Percentiles rank a stretch among this genome's conserved stretches.
phyloP scores from a whole-genome alignment of 768 basidiomycete genomes.

The Amanita pallidorosea region DNA sequence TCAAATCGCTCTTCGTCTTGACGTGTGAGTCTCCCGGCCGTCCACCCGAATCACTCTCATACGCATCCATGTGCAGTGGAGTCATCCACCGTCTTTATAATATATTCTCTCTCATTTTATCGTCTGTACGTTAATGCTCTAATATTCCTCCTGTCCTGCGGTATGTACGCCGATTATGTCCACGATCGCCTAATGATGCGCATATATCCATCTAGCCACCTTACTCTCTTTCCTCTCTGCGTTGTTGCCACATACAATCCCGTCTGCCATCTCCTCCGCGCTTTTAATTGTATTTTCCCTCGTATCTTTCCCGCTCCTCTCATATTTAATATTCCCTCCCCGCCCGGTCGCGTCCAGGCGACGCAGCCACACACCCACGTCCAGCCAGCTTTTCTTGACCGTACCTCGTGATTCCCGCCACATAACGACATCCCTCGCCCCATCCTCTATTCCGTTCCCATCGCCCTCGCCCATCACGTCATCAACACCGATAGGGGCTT shows the following conservation, averaged over 20 bases:
- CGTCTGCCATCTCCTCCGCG: no score
- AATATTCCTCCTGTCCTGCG: conserved; percentile 14
- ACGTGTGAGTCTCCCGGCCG: conserved; percentile 7
- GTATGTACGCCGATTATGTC: conserved; percentile 9
- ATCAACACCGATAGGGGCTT: not conserved
- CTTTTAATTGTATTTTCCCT: no score
- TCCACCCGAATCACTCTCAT: not conserved
- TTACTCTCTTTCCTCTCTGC: conserved; percentile 11
- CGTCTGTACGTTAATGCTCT: conserved; percentile 11
- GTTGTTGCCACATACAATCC: conserved; percentile 4
- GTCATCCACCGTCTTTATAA: conserved; percentile 12
- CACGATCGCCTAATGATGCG: conserved; percentile 8
- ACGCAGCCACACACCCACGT: no score
- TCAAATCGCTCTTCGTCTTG: conserved; percentile 14
- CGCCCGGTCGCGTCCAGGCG: no score
- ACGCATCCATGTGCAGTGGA: conserved; percentile 7
- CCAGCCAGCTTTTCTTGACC: not conserved
- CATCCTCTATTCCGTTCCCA: not conserved
- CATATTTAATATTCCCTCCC: conserved; percentile 1
- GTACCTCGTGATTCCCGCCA: not conserved
- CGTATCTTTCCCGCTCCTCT: conserved; percentile 11
- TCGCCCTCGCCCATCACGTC: not conserved
- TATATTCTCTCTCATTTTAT: conserved; percentile 8
- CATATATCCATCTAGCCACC: conserved; percentile 16
- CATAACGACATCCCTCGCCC: not conserved